Base-by-base conservation (phyloP, 2,329 filamentous ascomycete genomes). In the Helicocarpus griseus region DNA sequence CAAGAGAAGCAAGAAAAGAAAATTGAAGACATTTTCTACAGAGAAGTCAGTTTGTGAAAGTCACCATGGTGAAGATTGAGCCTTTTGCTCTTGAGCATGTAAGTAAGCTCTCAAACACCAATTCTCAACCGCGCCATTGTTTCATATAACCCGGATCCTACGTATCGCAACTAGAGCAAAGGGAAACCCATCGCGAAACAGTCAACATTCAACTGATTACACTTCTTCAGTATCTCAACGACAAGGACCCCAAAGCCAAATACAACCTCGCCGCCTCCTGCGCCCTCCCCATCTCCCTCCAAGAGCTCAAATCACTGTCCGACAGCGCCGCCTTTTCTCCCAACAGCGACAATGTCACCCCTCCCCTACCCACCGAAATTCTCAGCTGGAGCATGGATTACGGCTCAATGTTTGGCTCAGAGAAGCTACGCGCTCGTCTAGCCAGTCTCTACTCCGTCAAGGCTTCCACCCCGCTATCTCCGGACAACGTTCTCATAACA, bases 401-500 rank as follows among this genome's bases (percentile, higher is more conserved):
- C 65, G 87, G 86, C 22, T 72, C 81, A 14, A 90, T 91, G 53
- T 77, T 78, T 17, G 88, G 85, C 28, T 86, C 82, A 0, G 71
- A 77, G 5, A 70, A 74, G 31, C 71, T 93, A 22, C 79, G 86
- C 21, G 70, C 72, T 52, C 82, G 81, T 43, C 76, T 93, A 13
- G 79, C 85, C 5, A 71, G 75, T 17, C 73, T 87, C 3, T 87
- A 87, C 63, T 81, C 80, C 4, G 73, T 75, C 21, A 78, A 80
- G 55, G 69, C 69, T 54, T 65, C 67, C 1, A 70, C 66, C 1
- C 70, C 72, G 4, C 63, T 81, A 9, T 66, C 75, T 17, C 70
- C 64, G 1, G 81, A 89, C 14, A 82, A 86, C 60, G 77, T 95
- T 38, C 68, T 94, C 49, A 82, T 91, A 53, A 88, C 87, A 0